Base-by-base conservation (phyloP, 108 stramenopile species). In the Thalassiosira profunda region DNA sequence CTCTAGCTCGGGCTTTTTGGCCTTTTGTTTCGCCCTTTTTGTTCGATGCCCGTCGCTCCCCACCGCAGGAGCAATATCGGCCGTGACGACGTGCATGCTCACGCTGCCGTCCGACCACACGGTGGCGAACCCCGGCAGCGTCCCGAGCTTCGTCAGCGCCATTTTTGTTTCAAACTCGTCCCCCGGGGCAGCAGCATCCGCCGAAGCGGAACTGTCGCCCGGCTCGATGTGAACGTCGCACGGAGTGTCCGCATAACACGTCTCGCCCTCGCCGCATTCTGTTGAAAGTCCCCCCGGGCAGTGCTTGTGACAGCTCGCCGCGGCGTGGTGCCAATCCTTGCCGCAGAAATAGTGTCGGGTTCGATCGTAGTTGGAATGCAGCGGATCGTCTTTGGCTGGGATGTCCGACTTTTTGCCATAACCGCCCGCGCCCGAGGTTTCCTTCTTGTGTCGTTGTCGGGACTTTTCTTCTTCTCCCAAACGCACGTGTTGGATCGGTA, bases 331-430 rank as follows among this genome's bases (percentile, higher is more conserved):
- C 93, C 93, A 94, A 73, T 88, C 87, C 0, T 41, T 79, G n/a
- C 93, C 93, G 49, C 93, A 94, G 62, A 84, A 94, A 63, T 90
- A 91, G 58, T 94, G 86, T 28, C 84, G 53, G 35, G 70, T 89
- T 14, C 80, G 70, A 67, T 90, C 89, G 45, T 54, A 55, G 8
- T 70, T 48, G 21, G 62, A 35, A 41, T 54, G 70, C 10, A 37
- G 20, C 0, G 63, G 53, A 54, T 67, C 56, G 18, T 69, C 79
- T 38, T 75, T 74, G 20, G 62, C 41, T 23, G 79, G 62, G 5
- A 53, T 44, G 7, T 20, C 69, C 14, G 56, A 52, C 10, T 60
- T 47, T 29, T 57, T 65, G 9, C 72, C 69, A 36, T 81, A 56
- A 80, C 44, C 36, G 77, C 87, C 17, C 55, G 20, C 18, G 30